A percentile compares a stretch with the other conserved stretches of the same genome.
These are phyloP conservation scores for Beauveria scarabaeidicola DNA, from an alignment of 2,329 filamentous ascomycete species.

Conservation along the genomic window DNA sequence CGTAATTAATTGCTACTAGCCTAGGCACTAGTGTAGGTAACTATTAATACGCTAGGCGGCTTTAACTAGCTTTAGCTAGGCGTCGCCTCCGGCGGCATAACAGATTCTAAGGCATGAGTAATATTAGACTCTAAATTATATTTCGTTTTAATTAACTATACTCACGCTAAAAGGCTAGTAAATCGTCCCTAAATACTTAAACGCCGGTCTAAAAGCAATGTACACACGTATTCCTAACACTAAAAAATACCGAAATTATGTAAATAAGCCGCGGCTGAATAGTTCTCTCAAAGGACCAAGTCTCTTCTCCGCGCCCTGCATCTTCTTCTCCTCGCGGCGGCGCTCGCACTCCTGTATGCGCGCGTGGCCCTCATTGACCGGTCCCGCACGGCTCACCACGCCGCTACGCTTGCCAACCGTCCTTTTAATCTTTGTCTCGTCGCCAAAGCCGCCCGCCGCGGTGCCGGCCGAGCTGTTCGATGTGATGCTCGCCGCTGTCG, in stretches of 20 bases:
- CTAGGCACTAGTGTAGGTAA: no score
- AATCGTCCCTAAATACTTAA: neutral
- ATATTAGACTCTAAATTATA: neutral
- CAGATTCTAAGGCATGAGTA: no score
- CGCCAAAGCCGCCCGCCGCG: constrained; percentile 30
- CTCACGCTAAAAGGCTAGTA: neutral
- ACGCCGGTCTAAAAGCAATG: neutral
- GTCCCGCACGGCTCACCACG: constrained; percentile 47
- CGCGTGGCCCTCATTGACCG: constrained; percentile 49
- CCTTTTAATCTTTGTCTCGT: constrained; percentile 50
- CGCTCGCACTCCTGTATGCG: constrained; percentile 48
- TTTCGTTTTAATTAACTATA: neutral
- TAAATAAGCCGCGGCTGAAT: constrained; percentile 43
- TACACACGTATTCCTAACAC: no score
- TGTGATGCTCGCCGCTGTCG: constrained; percentile 20
- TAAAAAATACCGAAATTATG: neutral
- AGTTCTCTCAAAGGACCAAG: constrained; percentile 49
- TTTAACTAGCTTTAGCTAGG: no score
- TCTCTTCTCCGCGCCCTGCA: constrained; percentile 48
- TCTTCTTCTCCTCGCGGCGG: constrained; percentile 49
- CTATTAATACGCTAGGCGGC: no score
- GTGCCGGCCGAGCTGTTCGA: constrained; percentile 5
- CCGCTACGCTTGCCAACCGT: constrained; percentile 52
- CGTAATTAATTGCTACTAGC: no score
- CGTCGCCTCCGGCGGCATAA: no score